phyloP scores from a whole-genome alignment of 2,329 filamentous ascomycete genomes.

The Boeremia lycopersici region DNA sequence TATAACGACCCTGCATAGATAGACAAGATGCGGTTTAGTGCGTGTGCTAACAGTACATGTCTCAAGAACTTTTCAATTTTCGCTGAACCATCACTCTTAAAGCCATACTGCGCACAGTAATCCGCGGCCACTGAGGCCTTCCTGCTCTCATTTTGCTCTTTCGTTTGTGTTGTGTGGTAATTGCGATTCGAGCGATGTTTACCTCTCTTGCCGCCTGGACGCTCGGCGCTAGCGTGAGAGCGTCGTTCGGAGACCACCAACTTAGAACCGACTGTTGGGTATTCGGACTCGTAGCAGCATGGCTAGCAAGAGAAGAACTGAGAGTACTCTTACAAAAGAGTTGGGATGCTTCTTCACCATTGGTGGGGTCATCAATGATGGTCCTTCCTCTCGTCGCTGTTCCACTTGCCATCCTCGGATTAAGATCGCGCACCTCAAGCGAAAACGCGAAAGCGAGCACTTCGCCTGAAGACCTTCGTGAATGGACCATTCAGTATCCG shows the following conservation, averaged over 20 bases:
- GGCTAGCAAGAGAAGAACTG: conserved; percentile 17
- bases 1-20: conserved; percentile 13
- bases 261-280: conserved; percentile 28
- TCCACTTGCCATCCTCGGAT: conserved; percentile 19
- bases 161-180: background rate
- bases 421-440: background rate
- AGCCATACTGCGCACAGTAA: background rate
- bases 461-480: background rate
- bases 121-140: conserved; percentile 7
- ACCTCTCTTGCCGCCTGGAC: conserved; percentile 31
- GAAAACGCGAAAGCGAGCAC: background rate
- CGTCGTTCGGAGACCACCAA: conserved; percentile 24
- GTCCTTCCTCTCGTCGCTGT: conserved; percentile 13
- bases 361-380: conserved; percentile 5
- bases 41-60: conserved; percentile 8
- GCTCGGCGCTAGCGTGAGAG: conserved; percentile 23
- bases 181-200: conserved; percentile 15
- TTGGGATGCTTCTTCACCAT: conserved; percentile 14
- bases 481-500: conserved; percentile 26
- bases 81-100: conserved; percentile 6
- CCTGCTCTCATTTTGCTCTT: background rate
- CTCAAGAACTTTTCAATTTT: conserved; percentile 13
- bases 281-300: conserved; percentile 19
- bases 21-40: conserved; percentile 14
- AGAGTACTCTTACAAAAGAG: conserved; percentile 8